phyloP scores from a whole-genome alignment of 768 basidiomycete genomes.

The Gloeostereum incarnatum region DNA sequence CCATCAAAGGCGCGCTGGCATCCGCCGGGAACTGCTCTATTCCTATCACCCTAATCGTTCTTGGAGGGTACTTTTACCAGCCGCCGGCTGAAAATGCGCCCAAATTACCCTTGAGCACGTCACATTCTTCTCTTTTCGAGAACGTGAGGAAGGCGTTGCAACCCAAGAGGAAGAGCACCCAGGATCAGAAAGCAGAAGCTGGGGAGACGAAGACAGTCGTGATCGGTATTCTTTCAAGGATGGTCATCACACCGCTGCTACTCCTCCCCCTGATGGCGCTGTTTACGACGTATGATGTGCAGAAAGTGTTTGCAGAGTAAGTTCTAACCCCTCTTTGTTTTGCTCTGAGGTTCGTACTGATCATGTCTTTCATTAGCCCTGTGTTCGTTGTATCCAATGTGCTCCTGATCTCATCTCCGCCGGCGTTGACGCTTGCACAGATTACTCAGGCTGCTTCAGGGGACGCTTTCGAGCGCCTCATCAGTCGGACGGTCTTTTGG shows the following conservation, averaged over 20 bases:
- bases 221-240: conserved; percentile 76
- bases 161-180: conserved; percentile 13
- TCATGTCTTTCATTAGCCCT: conserved; percentile 37
- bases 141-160: conserved; percentile 34
- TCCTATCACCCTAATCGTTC: conserved; percentile 83
- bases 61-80: conserved; percentile 84
- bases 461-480: conserved; percentile 85
- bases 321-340: conserved; percentile 19
- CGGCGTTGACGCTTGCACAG: conserved; percentile 51
- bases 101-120: not conserved
- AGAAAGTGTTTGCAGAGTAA: conserved; percentile 67
- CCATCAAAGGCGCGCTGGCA: conserved; percentile 59
- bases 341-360: conserved; percentile 2
- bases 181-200: conserved; percentile 9
- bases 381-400: conserved; percentile 84
- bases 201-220: conserved; percentile 81
- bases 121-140: conserved; percentile 23
- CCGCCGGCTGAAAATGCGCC: not conserved
- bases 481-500: conserved; percentile 91
- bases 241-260: conserved; percentile 77
- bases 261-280: conserved; percentile 70
- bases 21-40: conserved; percentile 72
- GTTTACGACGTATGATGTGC: conserved; percentile 47
- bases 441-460: conserved; percentile 81
- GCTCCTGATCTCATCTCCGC: conserved; percentile 74